These are phyloP conservation scores for Aphanomyces euteiches DNA, from an alignment of 352 stramenopile species.

Conservation along the genomic window DNA sequence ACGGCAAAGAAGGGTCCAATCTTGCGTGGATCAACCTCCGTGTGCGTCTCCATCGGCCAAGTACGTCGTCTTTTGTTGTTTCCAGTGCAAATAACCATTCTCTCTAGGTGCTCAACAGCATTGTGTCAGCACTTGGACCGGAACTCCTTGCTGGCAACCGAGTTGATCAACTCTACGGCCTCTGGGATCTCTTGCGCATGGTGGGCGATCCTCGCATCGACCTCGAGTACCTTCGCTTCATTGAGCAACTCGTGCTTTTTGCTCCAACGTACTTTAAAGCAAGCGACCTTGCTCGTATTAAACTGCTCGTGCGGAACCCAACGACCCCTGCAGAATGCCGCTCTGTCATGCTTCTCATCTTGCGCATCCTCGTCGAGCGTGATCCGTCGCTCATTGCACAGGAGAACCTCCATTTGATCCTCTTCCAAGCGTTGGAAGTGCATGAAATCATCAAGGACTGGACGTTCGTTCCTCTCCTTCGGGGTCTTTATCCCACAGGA, in stretches of 20 bases:
- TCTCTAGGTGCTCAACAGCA: constrained; percentile 54
- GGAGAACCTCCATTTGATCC: constrained; percentile 57
- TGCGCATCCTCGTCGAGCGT: constrained; percentile 73
- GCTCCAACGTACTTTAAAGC: constrained; percentile 50
- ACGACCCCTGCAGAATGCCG: constrained; percentile 32
- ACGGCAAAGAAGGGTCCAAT: constrained; percentile 44
- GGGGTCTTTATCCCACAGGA: constrained; percentile 53
- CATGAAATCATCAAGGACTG: constrained; percentile 60
- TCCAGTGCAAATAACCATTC: background rate
- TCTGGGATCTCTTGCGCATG: constrained; percentile 67
- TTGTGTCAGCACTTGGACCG: constrained; percentile 59
- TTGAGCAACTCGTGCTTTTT: constrained; percentile 83
- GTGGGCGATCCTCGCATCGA: constrained; percentile 66
- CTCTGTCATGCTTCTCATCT: constrained; percentile 65
- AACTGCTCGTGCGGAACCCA: constrained; percentile 9
- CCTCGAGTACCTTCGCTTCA: constrained; percentile 71
- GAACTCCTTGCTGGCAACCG: constrained; percentile 46
- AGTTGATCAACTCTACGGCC: constrained; percentile 62
- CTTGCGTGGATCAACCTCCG: constrained; percentile 14
- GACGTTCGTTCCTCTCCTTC: constrained; percentile 54
- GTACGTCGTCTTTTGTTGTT: background rate
- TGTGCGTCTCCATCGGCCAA: constrained; percentile 43
- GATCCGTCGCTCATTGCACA: constrained; percentile 60
- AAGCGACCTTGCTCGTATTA: constrained; percentile 20
- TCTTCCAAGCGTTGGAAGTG: constrained; percentile 75